Evolutionary conservation across 768 basidiomycete genomes (phyloP).

Genomic region (Tulasnella sp.): DNA sequence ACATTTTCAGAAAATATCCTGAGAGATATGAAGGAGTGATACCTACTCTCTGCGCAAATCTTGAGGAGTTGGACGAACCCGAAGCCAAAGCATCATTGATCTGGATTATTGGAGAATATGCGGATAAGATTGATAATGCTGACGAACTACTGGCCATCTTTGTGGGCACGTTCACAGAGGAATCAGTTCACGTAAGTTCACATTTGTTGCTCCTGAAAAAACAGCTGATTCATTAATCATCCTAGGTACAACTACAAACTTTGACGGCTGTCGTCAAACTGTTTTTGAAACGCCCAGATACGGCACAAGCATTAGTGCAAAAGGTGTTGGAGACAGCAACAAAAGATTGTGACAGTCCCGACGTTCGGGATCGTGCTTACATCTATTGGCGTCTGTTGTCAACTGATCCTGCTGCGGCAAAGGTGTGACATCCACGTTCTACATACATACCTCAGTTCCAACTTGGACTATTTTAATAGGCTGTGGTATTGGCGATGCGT

Average conservation of each 20-base stretch:
- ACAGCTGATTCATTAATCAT: not conserved
- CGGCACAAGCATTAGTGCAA: slow-evolving; percentile 84
- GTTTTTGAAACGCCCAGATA: slow-evolving; percentile 89
- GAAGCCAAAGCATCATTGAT: slow-evolving; percentile 96
- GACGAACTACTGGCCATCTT: slow-evolving; percentile 83
- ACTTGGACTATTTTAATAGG: slow-evolving; percentile 27
- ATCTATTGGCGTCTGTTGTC: slow-evolving; percentile 95
- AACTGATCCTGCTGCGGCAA: slow-evolving; percentile 89
- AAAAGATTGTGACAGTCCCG: slow-evolving; percentile 92
- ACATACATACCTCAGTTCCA: not conserved
- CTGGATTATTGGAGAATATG: slow-evolving; percentile 99
- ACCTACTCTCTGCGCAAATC: slow-evolving; percentile 83
- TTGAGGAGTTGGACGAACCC: slow-evolving; percentile 94
- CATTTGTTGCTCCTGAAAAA: not conserved
- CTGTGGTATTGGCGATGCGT: slow-evolving; percentile 79
- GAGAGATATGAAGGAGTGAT: slow-evolving; percentile 94
- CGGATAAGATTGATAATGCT: slow-evolving; percentile 93
- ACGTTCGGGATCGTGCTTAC: slow-evolving; percentile 92
- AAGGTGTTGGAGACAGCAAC: slow-evolving; percentile 87
- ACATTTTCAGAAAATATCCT: slow-evolving; percentile 97
- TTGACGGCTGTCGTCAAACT: slow-evolving; percentile 94
- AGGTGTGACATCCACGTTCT: slow-evolving; percentile 42
- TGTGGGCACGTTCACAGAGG: slow-evolving; percentile 86
- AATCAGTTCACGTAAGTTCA: slow-evolving; percentile 65
- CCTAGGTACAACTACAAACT: slow-evolving; percentile 45